Base-by-base conservation (phyloP, 1,284 basidiomycete species). In the Moesziomyces sp. region DNA sequence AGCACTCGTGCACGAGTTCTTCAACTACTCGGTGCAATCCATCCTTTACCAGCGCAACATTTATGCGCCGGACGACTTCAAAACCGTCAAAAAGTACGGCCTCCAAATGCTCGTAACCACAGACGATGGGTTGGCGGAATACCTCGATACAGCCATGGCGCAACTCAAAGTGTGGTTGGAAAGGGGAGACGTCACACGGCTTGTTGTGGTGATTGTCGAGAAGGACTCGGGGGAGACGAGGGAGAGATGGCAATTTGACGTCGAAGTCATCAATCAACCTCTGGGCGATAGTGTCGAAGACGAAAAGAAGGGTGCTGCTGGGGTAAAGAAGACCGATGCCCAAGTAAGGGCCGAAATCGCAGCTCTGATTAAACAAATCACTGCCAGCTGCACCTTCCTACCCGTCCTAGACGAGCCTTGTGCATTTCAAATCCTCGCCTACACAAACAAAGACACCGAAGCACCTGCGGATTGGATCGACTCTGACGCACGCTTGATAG, bases 191-290 rank as follows among this genome's bases (percentile, higher is more conserved):
- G 91, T 98, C 34, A 94, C 92, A 1, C 92, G 97, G 68, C 88
- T 99, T 1, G 96, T 99, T 1, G 89, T 98, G 18, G 96, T 93
- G 13, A 97, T 99, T 85, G 93, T 99, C 71, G 92, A 93, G 28
- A 93, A 95, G 82, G 96, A 99, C 81, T 91, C 93, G 18, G 89
- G 93, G 48, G 90, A 91, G 65, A 92, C 95, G 1, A 88, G 97
- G 52, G 97, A 99, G 85, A 88, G 97, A 71, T 99, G 97, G 97
- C 94, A 97, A 58, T 99, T 99, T 85, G 94, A 98, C 85, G 89
- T 99, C 79, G 91, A 94, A 80, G 88, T 95, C 46, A 86, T 88
- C 70, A 86, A 86, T 45, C 51, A 21, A 6, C 21, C n/a, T 28
- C 11, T 26, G 1, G 6, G 24, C 24, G 24, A 26, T 26, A 26